phyloP scores from a whole-genome alignment of 257 asterid species.

The Forsythia viridissima region DNA sequence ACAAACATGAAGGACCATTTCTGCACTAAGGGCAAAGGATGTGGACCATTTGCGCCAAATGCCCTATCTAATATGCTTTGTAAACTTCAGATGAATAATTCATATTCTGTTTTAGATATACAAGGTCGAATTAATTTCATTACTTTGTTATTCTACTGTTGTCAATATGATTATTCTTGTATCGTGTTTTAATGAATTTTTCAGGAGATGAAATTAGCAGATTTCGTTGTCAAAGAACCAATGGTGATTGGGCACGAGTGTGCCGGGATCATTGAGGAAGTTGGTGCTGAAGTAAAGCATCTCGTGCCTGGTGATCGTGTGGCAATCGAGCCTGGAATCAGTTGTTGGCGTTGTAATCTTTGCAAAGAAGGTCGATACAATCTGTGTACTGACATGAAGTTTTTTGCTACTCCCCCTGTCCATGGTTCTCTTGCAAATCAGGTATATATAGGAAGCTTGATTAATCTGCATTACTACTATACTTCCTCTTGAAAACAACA shows the following conservation, averaged over 20 bases:
- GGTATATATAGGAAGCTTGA: constrained; percentile 37
- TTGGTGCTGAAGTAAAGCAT: constrained; percentile 67
- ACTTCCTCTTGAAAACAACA: neutral
- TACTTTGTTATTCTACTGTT: neutral
- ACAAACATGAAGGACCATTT: too few species aligned
- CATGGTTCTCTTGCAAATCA: constrained; percentile 94
- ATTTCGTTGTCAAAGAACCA: constrained; percentile 83
- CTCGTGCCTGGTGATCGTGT: constrained; percentile 78
- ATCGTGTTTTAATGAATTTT: constrained; percentile 10
- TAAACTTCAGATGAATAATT: constrained; percentile 11
- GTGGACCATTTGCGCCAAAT: too few species aligned
- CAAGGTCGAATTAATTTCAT: neutral
- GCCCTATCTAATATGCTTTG: neutral
- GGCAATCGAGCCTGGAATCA: constrained; percentile 84
- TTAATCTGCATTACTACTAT: constrained; percentile 3
- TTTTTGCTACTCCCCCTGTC: constrained; percentile 86
- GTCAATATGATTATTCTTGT: neutral
- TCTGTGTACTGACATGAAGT: constrained; percentile 92
- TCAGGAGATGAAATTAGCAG: constrained; percentile 71
- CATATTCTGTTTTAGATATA: neutral
- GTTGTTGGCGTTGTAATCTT: constrained; percentile 73
- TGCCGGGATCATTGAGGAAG: constrained; percentile 84
- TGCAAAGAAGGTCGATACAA: constrained; percentile 88
- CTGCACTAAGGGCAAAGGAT: too few species aligned
- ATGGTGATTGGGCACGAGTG: constrained; percentile 98